A percentile compares a stretch with the other conserved stretches of the same genome.
phyloP scores from a whole-genome alignment of 139 green algal genomes.

The Chlorella sp. region DNA sequence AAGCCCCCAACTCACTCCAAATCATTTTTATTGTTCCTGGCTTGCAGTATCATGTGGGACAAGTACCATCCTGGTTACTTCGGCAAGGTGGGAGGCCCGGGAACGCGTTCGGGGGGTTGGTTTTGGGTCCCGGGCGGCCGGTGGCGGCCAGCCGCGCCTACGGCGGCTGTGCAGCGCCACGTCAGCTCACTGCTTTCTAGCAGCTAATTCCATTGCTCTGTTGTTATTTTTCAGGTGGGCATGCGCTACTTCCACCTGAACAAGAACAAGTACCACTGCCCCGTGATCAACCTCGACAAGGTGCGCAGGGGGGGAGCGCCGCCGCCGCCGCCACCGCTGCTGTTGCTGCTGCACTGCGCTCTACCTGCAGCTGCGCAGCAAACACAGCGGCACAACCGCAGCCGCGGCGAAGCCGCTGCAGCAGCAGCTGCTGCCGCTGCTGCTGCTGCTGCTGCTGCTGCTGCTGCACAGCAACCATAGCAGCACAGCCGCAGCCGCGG shows the following conservation, averaged over 20 bases:
- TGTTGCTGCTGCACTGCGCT: background rate
- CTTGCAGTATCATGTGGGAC: slow-evolving; percentile 99
- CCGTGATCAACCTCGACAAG: slow-evolving; percentile 99
- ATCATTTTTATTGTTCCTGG: no score
- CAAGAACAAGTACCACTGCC: slow-evolving; percentile 97
- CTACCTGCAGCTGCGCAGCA: background rate
- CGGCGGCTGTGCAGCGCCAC: no score
- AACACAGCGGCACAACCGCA: background rate
- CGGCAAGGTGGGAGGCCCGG: slow-evolving; percentile 82
- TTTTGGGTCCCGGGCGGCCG: background rate
- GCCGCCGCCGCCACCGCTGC: no score
- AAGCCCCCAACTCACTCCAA: no score
- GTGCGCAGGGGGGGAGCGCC: slow-evolving; percentile 74
- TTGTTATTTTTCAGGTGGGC: slow-evolving; percentile 79
- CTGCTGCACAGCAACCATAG: no score
- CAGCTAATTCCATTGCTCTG: no score
- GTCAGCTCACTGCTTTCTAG: no score
- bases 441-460: no score
- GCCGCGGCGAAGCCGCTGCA: no score
- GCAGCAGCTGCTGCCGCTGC: no score
- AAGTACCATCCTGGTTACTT: slow-evolving; percentile 99
- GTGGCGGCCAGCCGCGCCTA: no score
- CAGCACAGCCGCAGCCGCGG: no score
- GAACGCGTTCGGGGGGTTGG: background rate
- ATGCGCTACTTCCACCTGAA: slow-evolving; percentile 98